A percentile compares a stretch with the other conserved stretches of the same genome.
These are phyloP conservation scores for Sclerotiophoma versabilis DNA, from an alignment of 2,329 filamentous ascomycete genomes.

Conservation along the genomic window DNA sequence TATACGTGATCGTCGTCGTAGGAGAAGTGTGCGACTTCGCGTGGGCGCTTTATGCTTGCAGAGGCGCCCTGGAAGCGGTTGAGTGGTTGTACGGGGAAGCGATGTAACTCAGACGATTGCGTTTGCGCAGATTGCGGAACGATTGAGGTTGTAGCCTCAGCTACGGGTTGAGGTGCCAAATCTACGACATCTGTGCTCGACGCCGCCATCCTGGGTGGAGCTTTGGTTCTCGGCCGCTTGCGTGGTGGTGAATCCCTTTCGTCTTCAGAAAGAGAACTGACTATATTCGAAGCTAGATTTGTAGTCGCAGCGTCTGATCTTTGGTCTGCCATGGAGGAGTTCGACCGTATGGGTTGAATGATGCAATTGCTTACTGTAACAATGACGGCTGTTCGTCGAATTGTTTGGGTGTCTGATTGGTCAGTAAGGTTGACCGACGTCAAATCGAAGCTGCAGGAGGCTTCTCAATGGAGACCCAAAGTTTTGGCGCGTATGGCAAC, in stretches of 20 bases:
- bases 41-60: constrained; percentile 44
- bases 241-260: constrained; percentile 32
- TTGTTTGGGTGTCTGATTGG: too few relatives aligned
- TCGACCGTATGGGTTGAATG: not conserved
- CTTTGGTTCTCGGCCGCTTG: constrained; percentile 44
- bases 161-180: not conserved
- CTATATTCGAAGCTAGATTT: constrained; percentile 12
- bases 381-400: too few relatives aligned
- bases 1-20: constrained; percentile 86
- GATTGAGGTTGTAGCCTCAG: not conserved
- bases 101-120: constrained; percentile 12
- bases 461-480: not conserved
- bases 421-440: not conserved
- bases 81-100: constrained; percentile 43
- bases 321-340: not conserved
- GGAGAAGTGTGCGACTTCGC: constrained; percentile 94
- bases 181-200: not conserved
- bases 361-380: not conserved
- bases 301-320: not conserved
- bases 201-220: constrained; percentile 32
- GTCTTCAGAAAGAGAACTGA: constrained; percentile 13
- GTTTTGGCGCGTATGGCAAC: not conserved
- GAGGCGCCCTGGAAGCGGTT: constrained; percentile 44
- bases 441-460: not conserved
- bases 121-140: not conserved